Evolutionary conservation across 495 filamentous ascomycete genomes (phyloP), one percentile per base, ranked within the genome.

Genomic region (Penicillium lividum): DNA sequence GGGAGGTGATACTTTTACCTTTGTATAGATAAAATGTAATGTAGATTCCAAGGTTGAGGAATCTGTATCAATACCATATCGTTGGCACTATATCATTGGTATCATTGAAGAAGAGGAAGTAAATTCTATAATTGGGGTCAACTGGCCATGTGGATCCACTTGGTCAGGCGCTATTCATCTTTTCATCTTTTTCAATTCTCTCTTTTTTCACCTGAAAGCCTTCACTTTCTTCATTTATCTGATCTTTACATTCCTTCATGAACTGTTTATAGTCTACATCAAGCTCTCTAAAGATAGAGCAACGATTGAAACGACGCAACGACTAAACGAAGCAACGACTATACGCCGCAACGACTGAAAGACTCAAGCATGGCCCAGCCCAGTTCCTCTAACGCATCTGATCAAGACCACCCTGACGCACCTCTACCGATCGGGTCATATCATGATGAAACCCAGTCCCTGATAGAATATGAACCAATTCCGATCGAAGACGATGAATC

Each of bases 1-100:
- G 63, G 86, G 88, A 18, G 88, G 91, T 33, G 94, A 98, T 83
- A 93, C 89, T 2, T 98, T 97, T 84, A 77, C 74, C 16, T 80
- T 80, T 68, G 70, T 78, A 64, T 78, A 64, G 56, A 16, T 16
- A 22, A 49, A 40, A 40, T 40, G 38, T 40, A 40, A 40, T 40
- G 38, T 16, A 40, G 13, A 40, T 40, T 22, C 22, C 22, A 22
- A 22, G 22, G 22, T 22, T 22, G 2, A 22, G 22, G 22, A 22
- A 22, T 22, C 22, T 22, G 22, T 22, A 22, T 22, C 22, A 22
- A 22, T 22, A 22, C 22, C 22, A 1, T 2, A 22, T 22, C 22
- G 22, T 22, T 22, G 22, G 22, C 22, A 22, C 22, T 22, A 22
- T 22, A 22, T 22, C 22, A 22, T 22, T 22, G 22, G 22, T 22